phyloP scores from a whole-genome alignment of 495 filamentous ascomycete species.

The Trichoderma virens region DNA sequence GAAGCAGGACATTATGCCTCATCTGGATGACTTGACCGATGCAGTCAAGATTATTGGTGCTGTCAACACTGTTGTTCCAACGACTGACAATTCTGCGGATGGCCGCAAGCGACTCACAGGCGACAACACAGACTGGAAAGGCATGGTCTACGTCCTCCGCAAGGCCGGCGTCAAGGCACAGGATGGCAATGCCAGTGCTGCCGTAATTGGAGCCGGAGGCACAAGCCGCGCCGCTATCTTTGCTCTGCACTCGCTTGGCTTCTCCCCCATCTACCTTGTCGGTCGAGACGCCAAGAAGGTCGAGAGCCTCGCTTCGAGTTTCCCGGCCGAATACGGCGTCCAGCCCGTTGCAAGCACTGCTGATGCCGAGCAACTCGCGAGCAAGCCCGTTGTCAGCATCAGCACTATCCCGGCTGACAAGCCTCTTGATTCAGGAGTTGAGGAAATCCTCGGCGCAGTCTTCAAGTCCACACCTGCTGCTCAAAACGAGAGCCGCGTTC shows the following conservation, averaged over 20 bases:
- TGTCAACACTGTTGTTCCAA: slow-evolving; percentile 81
- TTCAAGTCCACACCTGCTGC: slow-evolving; percentile 45
- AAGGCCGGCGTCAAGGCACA: slow-evolving; percentile 51
- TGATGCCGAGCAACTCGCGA: slow-evolving; percentile 38
- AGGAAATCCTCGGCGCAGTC: slow-evolving; percentile 55
- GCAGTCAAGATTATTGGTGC: slow-evolving; percentile 82
- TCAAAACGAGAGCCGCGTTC: slow-evolving; percentile 42
- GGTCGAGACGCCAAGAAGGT: slow-evolving; percentile 68
- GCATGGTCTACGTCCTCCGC: slow-evolving; percentile 78
- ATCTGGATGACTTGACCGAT: slow-evolving; percentile 70
- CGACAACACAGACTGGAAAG: slow-evolving; percentile 94
- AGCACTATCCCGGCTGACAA: slow-evolving; percentile 87
- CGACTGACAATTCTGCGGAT: neutral
- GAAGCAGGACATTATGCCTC: slow-evolving; percentile 78
- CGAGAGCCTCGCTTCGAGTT: slow-evolving; percentile 56
- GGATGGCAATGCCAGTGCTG: slow-evolving; percentile 36
- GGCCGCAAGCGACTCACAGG: slow-evolving; percentile 51
- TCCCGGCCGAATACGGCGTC: slow-evolving; percentile 71
- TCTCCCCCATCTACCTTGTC: slow-evolving; percentile 77
- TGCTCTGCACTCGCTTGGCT: slow-evolving; percentile 75
- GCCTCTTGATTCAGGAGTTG: slow-evolving; percentile 67
- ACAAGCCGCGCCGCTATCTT: slow-evolving; percentile 90
- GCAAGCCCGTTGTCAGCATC: slow-evolving; percentile 64
- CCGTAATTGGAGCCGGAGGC: slow-evolving; percentile 86
- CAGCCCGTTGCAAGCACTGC: slow-evolving; percentile 48